Conservation (phyloP, 257 asterid species). For the Sherardia arvensis region DNA sequence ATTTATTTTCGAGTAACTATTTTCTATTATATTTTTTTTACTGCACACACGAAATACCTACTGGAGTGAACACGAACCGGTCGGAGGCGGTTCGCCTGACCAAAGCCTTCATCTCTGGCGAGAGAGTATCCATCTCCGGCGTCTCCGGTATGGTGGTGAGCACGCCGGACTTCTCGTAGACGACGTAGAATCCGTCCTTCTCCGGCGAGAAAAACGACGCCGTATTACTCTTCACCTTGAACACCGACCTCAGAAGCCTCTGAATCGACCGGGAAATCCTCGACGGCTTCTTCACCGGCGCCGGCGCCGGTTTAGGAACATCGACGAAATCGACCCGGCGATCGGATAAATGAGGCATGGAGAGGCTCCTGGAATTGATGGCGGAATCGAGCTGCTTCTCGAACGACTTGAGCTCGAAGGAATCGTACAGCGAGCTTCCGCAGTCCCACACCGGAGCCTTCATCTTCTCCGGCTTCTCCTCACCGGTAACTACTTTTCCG, state of each 20-base stretch:
- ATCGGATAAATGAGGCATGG: slow-evolving; percentile 71
- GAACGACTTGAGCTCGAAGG: slow-evolving; percentile 56
- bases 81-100: slow-evolving; percentile 43
- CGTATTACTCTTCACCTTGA: slow-evolving; percentile 22
- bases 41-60: slow-evolving; percentile 43
- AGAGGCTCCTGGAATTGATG: slow-evolving; percentile 45
- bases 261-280: slow-evolving; percentile 48
- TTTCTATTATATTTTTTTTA: neutral
- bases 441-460: slow-evolving; percentile 51
- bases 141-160: slow-evolving; percentile 53
- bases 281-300: slow-evolving; percentile 30
- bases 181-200: slow-evolving; percentile 20
- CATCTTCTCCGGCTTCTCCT: slow-evolving; percentile 2
- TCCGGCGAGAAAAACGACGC: neutral
- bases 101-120: slow-evolving; percentile 56
- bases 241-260: slow-evolving; percentile 41
- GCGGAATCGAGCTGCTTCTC: slow-evolving; percentile 60
- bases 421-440: slow-evolving; percentile 70
- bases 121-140: slow-evolving; percentile 40
- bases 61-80: slow-evolving; percentile 29
- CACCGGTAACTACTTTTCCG: too few relatives aligned
- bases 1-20: neutral
- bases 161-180: slow-evolving; percentile 21
- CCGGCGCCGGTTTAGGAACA: too few relatives aligned
- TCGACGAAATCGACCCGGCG: slow-evolving; percentile 6